Percentiles rank a stretch among this genome's conserved stretches.
Evolutionary conservation across 371 early-diverging fungal species (phyloP).

Genomic region (Haplosporangium sp.): DNA sequence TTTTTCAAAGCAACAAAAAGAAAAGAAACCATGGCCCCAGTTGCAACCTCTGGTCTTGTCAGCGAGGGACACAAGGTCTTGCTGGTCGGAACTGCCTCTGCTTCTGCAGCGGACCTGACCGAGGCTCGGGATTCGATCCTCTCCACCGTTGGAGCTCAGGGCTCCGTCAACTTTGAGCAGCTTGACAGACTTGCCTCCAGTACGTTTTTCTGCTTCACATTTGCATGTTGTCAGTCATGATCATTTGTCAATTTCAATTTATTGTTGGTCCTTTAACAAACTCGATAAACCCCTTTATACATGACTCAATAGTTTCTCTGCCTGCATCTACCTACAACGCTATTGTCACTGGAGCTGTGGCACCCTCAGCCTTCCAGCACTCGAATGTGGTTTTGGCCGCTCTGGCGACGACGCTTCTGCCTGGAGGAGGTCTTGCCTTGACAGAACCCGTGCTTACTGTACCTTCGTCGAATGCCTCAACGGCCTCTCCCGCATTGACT

Average conservation of each 20-base stretch:
- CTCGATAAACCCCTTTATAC: not conserved
- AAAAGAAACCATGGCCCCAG: constrained; percentile 30
- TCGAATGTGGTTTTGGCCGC: constrained; percentile 60
- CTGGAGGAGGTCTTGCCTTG: constrained; percentile 66
- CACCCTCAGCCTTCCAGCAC: constrained; percentile 65
- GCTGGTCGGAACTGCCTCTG: constrained; percentile 66
- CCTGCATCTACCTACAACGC: constrained; percentile 61
- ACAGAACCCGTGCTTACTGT: constrained; percentile 63
- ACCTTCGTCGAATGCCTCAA: constrained; percentile 22
- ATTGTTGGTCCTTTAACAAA: not conserved
- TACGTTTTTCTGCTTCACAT: constrained; percentile 32
- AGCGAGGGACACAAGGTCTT: constrained; percentile 61
- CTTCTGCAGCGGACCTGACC: constrained; percentile 56
- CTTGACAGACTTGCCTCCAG: constrained; percentile 70
- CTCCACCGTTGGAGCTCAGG: constrained; percentile 50
- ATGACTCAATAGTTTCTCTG: constrained; percentile 26
- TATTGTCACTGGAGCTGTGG: constrained; percentile 63
- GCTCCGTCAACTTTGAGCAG: constrained; percentile 74
- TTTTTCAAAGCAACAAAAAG: no score
- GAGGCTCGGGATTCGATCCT: constrained; percentile 52
- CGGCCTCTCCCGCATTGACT: constrained; percentile 11
- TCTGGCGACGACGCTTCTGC: constrained; percentile 62
- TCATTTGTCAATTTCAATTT: not conserved
- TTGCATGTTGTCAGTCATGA: not conserved
- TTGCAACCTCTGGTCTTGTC: constrained; percentile 35